phyloP scores from a whole-genome alignment of 495 filamentous ascomycete species.

The Astrothelium subdiscretum region DNA sequence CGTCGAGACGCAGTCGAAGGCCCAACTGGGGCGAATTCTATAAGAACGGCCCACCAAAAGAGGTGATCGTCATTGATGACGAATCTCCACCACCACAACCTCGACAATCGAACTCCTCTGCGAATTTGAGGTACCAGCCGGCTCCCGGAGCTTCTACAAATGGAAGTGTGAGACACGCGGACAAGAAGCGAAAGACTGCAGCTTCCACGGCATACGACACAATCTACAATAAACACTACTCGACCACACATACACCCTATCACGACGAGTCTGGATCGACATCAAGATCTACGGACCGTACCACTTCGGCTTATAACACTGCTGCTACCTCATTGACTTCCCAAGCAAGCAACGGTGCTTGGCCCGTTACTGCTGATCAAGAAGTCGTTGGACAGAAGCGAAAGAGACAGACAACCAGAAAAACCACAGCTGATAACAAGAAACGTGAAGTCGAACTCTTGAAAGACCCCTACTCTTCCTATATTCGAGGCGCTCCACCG shows the following conservation, averaged over 20 bases:
- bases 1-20: slow-evolving; percentile 9
- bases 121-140: neutral
- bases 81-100: slow-evolving; percentile 51
- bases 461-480: slow-evolving; percentile 58
- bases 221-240: slow-evolving; percentile 51
- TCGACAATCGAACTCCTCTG: neutral
- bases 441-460: slow-evolving; percentile 54
- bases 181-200: slow-evolving; percentile 55
- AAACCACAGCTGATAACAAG: slow-evolving; percentile 62
- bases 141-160: slow-evolving; percentile 12
- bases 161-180: slow-evolving; percentile 39
- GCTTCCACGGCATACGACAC: slow-evolving; percentile 53
- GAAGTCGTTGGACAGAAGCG: slow-evolving; percentile 57
- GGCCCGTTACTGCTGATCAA: slow-evolving; percentile 32
- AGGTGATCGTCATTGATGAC: slow-evolving; percentile 93
- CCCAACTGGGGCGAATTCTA: slow-evolving; percentile 85
- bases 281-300: slow-evolving; percentile 74
- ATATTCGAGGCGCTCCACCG: slow-evolving; percentile 57
- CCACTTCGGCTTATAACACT: slow-evolving; percentile 65
- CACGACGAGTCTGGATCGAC: slow-evolving; percentile 53
- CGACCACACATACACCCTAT: slow-evolving; percentile 58
- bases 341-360: slow-evolving; percentile 42
- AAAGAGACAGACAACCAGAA: slow-evolving; percentile 61
- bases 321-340: slow-evolving; percentile 80
- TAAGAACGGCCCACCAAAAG: slow-evolving; percentile 82